Base-by-base conservation (phyloP, 345 rosid genomes). In the Syzygium aqueum region DNA sequence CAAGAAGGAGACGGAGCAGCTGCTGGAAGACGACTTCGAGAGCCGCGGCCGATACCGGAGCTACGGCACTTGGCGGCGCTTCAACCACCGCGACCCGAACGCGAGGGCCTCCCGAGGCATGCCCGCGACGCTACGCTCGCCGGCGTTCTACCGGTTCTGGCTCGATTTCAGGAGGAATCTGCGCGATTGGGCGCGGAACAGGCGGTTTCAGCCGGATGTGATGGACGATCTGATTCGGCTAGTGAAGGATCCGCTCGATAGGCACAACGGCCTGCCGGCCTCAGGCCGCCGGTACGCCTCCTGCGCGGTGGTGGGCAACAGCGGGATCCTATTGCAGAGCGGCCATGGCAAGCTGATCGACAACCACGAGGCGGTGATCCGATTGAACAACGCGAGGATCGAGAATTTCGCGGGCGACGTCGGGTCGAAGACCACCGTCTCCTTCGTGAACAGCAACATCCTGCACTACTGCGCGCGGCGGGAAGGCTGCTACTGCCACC, bases 281-380 rank as follows among this genome's bases (percentile, higher is more conserved):
- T 88, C 91, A 17, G 93, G 90, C 88, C 46, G 51, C 84, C 90
- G 91, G 84, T 96, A 94, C 84, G 87, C 86, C 14, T 94, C 99
- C 85, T 97, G 98, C 90, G 99, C 99, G 19, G 96, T 97, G 16
- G 98, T 96, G 52, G 99, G 99, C 15, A 97, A 97, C 65, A 96
- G 98, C 86, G 99, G 99, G 50, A 95, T 96, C 54, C 89, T 97
- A 90, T 85, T 97, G 84, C 90, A 90, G 27, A 91, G 86, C 49
- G 90, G 92, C 25, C 86, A 92, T 51, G 99, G 99, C 27, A 84
- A 84, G 73, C 50, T 94, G 87, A 97, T 97, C 87, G 98, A 97
- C 89, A 86, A 91, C n/a, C 98, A 97, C 87, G 97, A 97, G 92
- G 85, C 91, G 43, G 99, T 97, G 49, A 94, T 97, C 37, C 91